Evolutionary conservation across 306 rosid species (phyloP).

Genomic region (Glycine soja): DNA sequence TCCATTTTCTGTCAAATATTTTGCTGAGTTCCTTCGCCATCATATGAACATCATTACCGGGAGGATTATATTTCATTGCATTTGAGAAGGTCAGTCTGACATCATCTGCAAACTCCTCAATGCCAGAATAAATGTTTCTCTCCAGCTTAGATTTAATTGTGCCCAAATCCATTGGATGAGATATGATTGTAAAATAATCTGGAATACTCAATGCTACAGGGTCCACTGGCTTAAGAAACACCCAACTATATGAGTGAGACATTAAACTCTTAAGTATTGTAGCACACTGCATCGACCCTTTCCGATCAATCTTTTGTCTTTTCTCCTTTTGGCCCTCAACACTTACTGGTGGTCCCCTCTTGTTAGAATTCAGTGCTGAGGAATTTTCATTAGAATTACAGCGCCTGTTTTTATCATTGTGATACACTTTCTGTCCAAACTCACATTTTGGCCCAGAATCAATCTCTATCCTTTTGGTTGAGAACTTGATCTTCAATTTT

Average conservation of each 20-base stretch:
- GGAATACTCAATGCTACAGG: conserved; percentile 84
- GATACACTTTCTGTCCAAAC: conserved; percentile 49
- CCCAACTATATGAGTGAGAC: conserved; percentile 68
- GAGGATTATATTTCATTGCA: conserved; percentile 91
- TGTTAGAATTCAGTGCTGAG: conserved; percentile 50
- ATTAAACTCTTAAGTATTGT: conserved; percentile 63
- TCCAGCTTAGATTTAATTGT: conserved; percentile 79
- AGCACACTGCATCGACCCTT: conserved; percentile 58
- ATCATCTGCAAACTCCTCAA: conserved; percentile 79
- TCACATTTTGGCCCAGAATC: conserved; percentile 49
- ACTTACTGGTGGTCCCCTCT: conserved; percentile 57
- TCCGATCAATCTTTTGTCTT: conserved; percentile 77
- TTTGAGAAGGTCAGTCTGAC: conserved; percentile 85
- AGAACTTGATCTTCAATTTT: conserved; percentile 72
- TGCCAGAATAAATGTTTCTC: conserved; percentile 54
- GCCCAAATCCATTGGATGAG: conserved; percentile 93
- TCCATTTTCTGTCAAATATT: conserved; percentile 76
- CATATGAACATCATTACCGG: conserved; percentile 71
- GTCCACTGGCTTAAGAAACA: conserved; percentile 78
- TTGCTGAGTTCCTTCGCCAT: conserved; percentile 71
- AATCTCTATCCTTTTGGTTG: conserved; percentile 69
- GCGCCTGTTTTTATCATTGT: conserved; percentile 40
- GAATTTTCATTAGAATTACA: conserved; percentile 40
- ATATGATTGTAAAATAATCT: conserved; percentile 74
- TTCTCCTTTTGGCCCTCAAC: conserved; percentile 63